These are phyloP conservation scores for Chlorophyllum brunneum DNA, from an alignment of 768 basidiomycete species.

Conservation along the genomic window DNA sequence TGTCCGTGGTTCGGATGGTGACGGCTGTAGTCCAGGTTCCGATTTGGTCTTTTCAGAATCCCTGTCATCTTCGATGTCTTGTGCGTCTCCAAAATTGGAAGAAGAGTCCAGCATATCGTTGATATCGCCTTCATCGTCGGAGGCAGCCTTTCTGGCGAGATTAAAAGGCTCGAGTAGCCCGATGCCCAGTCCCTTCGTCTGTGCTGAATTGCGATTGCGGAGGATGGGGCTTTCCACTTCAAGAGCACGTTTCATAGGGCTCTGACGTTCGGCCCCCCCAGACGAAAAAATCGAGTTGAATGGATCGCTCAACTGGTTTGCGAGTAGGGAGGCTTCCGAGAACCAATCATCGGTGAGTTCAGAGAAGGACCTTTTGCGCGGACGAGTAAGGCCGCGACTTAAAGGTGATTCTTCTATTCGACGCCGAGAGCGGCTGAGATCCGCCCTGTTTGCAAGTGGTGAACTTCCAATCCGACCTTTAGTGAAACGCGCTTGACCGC, in stretches of 20 bases:
- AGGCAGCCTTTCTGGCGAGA: conserved; percentile 32
- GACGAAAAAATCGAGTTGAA: conserved; percentile 37
- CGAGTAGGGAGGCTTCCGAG: conserved; percentile 26
- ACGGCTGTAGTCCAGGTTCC: not conserved
- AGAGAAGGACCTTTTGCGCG: conserved; percentile 29
- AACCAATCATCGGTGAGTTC: conserved; percentile 41
- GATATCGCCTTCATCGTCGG: conserved; percentile 28
- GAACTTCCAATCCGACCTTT: conserved; percentile 23
- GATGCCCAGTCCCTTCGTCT: conserved; percentile 42
- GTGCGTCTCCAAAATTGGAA: conserved; percentile 24
- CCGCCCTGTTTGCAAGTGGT: conserved; percentile 9
- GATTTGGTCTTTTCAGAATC: conserved; percentile 4
- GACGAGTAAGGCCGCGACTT: conserved; percentile 22
- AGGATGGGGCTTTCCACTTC: conserved; percentile 56
- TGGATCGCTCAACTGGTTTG: conserved; percentile 46
- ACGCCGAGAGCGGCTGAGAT: conserved; percentile 14
- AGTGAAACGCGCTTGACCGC: conserved; percentile 29
- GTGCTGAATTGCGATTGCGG: conserved; percentile 31
- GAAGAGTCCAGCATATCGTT: conserved; percentile 26
- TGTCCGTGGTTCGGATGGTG: conserved; percentile 32
- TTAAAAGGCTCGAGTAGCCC: conserved; percentile 56
- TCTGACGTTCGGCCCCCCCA: conserved; percentile 19
- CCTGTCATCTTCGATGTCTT: conserved; percentile 19
- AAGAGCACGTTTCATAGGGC: conserved; percentile 27
- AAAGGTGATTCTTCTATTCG: conserved; percentile 48